Evolutionary conservation across 768 basidiomycete genomes (phyloP), one percentile per base, ranked within the genome.

Genomic region (Boletus subparvulus): DNA sequence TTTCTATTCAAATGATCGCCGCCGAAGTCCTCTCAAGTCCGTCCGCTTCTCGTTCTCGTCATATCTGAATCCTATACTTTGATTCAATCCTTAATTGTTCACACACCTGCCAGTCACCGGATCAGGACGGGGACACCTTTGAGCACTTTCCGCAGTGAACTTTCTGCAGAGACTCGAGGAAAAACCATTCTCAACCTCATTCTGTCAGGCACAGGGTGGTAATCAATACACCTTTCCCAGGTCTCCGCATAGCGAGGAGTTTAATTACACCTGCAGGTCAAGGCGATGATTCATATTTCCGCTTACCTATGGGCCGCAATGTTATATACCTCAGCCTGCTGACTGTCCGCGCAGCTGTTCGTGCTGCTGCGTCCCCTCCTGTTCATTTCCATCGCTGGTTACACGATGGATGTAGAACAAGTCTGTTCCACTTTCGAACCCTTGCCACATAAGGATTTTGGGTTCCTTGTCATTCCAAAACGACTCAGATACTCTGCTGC

Each of bases 341-440:
- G 28, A 56, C 58, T 24, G 8, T 35, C 39, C 16, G n/a, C 36
- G 47, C 24, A 10, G 36, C 24, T 46, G 17, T 52, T 47, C 36
- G 60, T 59, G 50, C 42, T 30, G 40, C n/a, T 36, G 35, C 37
- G 19, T 28, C 33, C 19, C 32, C 26, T 45, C 42, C n/a, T 30
- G 44, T 52, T 36, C 41, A 21, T 8, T 46, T 52, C 47, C 50
- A 11, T 60, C 46, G 36, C 51, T 50, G 47, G 55, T 56, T 36
- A 16, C 13, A 43, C 19, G 51, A 65, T 66, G 64, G 64, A 63
- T 45, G 42, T 57, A 40, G 61, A 65, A 42, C 60, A 36, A 42
- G 53, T 42, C 30, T 4, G 30, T 8, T 28, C 61, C 12, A 53
- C 44, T 26, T 4, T 43, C 24, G 37, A 57, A 39, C 21, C 36